Evolutionary conservation across 2,329 filamentous ascomycete species (phyloP), one percentile per base, ranked within the genome.

Genomic region (Aspergillus ochraceoroseus): DNA sequence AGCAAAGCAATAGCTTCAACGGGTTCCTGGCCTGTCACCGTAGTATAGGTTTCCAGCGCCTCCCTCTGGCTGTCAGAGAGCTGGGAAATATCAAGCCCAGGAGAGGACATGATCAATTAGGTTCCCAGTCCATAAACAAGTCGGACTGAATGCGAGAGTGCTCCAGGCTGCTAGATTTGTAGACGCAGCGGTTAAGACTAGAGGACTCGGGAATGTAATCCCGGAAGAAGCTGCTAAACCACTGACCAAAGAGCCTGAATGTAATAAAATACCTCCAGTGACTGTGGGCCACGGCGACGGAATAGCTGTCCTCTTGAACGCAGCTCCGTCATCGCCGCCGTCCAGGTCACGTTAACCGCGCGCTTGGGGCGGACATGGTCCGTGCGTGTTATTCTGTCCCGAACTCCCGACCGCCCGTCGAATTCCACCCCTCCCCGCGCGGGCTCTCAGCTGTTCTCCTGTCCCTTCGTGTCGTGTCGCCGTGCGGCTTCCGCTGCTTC

Each of bases 41-140:
- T 77, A 11, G 82, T 87, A 65, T 88, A 95, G 58, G 94, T 90
- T 55, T 94, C 82, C 17, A 98, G 77, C 32, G 87, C 84, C 36
- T 83, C 77, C 64, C 87, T 87, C 70, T 96, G 88, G 52, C 77
- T 77, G 48, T 82, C 70, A 35, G 83, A 84, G 58, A 95, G 82
- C 65, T 82, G 75, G 55, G 75, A 75, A 55, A 84, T 72, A 41
- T 73, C 74, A 27, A 57, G 50, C 44, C 66, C 66, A 50, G 71
- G 65, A 63, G 61, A 75, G 71, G 59, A 61, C 69, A 72, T 72
- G 40, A 43, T 61, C 39, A 47, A 40, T 48, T 42, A 43, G 43
- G 37, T 42, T 41, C 47, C 39, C 43, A 30, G 45, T 44, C 52
- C 52, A 54, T 58, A 51, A 50, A 54, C 30, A 14, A 32, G 36